Base-by-base conservation (phyloP, 2,329 filamentous ascomycete species). In the Xylariaceae sp. region DNA sequence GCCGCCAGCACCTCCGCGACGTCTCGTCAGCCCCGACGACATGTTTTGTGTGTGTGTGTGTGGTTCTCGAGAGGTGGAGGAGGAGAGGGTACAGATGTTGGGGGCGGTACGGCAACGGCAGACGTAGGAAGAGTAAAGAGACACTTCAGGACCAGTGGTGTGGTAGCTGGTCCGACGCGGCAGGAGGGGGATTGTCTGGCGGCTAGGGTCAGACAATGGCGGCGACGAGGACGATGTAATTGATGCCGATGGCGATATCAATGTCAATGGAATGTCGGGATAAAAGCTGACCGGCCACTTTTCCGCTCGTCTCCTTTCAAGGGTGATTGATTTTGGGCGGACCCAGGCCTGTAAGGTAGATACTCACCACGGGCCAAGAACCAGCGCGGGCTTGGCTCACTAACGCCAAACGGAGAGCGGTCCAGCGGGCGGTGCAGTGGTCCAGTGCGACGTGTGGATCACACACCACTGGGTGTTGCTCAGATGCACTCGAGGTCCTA, bases 1-100 rank as follows among this genome's bases (percentile, higher is more conserved):
- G 63, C 81, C 85, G 69, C 56, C 56, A 39, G 81, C 86, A 75
- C 84, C 81, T 68, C 86, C 64, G 43, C 65, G 64, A 28, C 22
- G 22, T 64, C 64, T 64, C 57, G 65, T 67, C 60, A 75, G 62
- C 60, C 72, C 73, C 48, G 73, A 73, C 55, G 72, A 74, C 72
- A 74, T 75, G 57, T 47, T 47, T 31, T 75, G 57, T 47, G 44
- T 31, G 45, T 22, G 41, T 33, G 39, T 17, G 43, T 22, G 42
- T 40, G 49, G n/a, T 42, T 18, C 2, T 51, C 28, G 31, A 22
- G 22, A 12, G 40, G 42, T 42, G 36, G 16, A 28, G 36, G 16
- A 28, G 38, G 41, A 31, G 17, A 22, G 42, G 16, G 12, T 44
- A 44, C 19, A 38, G 50, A 28, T 34, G 14, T 53, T 31, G 28